Conservation (phyloP, 176 grass and related monocot genomes). For the Oryza australiensis region DNA sequence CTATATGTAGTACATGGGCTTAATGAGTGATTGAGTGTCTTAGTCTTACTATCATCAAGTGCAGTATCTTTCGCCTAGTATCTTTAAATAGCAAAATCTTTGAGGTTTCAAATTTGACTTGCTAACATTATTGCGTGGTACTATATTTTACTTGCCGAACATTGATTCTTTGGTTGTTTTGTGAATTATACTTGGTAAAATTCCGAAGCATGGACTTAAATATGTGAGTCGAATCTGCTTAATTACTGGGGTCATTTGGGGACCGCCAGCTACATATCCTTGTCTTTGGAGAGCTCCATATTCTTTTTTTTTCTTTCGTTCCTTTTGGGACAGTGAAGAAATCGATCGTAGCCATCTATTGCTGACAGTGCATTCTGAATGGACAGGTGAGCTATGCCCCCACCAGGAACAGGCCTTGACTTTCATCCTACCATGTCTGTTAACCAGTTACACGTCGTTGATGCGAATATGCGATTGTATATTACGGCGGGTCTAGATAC, state of each 20-base stretch:
- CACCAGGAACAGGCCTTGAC: background rate
- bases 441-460: background rate
- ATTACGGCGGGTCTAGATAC: conserved; percentile 39
- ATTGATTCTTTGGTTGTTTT: conserved; percentile 16
- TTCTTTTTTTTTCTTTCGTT: background rate
- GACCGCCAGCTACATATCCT: background rate
- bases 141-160: conserved; percentile 22
- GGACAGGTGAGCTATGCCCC: conserved; percentile 39
- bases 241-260: background rate
- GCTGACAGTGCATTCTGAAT: conserved; percentile 30
- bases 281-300: background rate
- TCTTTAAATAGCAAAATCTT: conserved; percentile 8
- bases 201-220: conserved; percentile 14
- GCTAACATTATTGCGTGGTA: conserved; percentile 9
- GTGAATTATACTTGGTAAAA: background rate
- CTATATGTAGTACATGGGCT: background rate
- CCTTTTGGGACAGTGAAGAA: background rate
- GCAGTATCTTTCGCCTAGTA: conserved; percentile 5
- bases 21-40: background rate
- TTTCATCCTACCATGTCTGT: background rate
- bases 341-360: conserved; percentile 3
- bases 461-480: conserved; percentile 44
- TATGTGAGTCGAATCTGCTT: background rate
- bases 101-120: background rate
- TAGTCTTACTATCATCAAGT: conserved; percentile 1